A percentile compares a stretch with the other conserved stretches of the same genome.
phyloP scores from a whole-genome alignment of 768 basidiomycete species.

The Fomitopsis serialis region DNA sequence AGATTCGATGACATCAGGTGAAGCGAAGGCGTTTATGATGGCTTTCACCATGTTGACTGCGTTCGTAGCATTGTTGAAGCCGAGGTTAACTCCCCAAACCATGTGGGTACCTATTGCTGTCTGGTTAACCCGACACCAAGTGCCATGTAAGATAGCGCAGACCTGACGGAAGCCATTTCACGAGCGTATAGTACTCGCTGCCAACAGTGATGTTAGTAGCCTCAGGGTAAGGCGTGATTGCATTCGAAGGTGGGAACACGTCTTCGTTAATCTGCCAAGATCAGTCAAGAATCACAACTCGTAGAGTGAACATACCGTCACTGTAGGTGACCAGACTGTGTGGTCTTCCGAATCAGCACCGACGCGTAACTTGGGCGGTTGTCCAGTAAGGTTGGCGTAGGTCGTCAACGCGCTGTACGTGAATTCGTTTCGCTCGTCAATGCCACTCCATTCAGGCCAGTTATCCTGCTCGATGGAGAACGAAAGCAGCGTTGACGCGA shows the following conservation, averaged over 20 bases:
- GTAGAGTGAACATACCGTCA: constrained; percentile 16
- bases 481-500: constrained; percentile 47
- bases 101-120: constrained; percentile 46
- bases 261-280: constrained; percentile 36
- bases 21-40: constrained; percentile 24
- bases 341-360: constrained; percentile 52
- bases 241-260: constrained; percentile 42
- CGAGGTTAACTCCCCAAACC: constrained; percentile 65
- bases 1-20: constrained; percentile 15
- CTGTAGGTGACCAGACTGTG: constrained; percentile 45
- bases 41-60: constrained; percentile 27
- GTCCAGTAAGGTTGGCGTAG: constrained; percentile 44
- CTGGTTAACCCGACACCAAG: not conserved
- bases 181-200: constrained; percentile 47
- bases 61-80: constrained; percentile 27
- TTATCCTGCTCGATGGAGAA: constrained; percentile 69
- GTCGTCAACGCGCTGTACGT: constrained; percentile 57
- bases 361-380: constrained; percentile 52
- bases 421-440: constrained; percentile 45
- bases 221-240: constrained; percentile 59
- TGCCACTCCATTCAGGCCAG: constrained; percentile 66
- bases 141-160: constrained; percentile 2
- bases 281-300: no score
- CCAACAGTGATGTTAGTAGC: constrained; percentile 57
- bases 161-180: constrained; percentile 48